Base-by-base conservation (phyloP, 768 basidiomycete species). In the Kwoniella dendrophila region DNA sequence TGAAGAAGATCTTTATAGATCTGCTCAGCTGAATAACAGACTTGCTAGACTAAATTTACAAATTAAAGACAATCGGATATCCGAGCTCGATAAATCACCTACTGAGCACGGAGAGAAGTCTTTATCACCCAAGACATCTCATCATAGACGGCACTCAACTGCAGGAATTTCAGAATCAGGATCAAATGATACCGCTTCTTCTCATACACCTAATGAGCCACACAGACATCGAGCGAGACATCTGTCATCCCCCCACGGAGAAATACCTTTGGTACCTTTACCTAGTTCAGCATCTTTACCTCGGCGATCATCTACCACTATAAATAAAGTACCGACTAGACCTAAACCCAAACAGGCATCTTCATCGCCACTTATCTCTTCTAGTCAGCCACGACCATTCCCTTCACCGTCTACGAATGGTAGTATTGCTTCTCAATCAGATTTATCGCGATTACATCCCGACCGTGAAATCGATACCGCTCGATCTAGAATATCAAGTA, bases 31-130 rank as follows among this genome's bases (percentile, higher is more conserved):
- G 51, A 61, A 61, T 20, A 45, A 43, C 40, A 36, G 59, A 47
- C 51, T 61, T 29, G 59, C 59, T 4, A 20, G 59, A 54, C 59
- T 61, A 33, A 61, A 52, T 43, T 34, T 61, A 27, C 26, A 32
- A 24, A 52, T 50, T 16, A 18, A 43, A 27, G n/a, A 41, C 0
- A 53, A 52, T 30, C 51, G 30, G 29, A 61, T 52, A 7, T 52
- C 59, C 0, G 59, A 61, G 30, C 59, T 52, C 20, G 20, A 59
- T n/a, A 16, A 18, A 16, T 11, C 53, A 38, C 29, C 53, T n/a
- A n/a, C n/a, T n/a, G 3, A 29, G 33, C 34, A 40, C 53, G 26
- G 11, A 11, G 41, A 43, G 12, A 6, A 14, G 6, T 30, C 40
- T 16, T 27, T 20, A 27, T 6, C 26, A 29, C 57, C 20, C 10